Evolutionary conservation across 805 yeast genomes (phyloP).

Genomic region (Pichia ethanolica): DNA sequence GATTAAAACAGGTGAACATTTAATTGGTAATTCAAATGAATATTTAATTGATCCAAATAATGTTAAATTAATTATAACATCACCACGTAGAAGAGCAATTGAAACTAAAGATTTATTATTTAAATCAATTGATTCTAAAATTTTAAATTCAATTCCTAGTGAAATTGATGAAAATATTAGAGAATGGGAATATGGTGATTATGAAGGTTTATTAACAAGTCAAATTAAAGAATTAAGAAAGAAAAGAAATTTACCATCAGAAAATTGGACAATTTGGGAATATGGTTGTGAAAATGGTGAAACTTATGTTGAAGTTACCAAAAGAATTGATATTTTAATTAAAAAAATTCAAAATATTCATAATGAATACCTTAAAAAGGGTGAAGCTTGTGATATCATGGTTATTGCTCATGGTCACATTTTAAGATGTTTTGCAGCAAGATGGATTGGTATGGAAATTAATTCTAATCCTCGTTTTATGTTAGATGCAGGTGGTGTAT

Average conservation of each 20-base stretch:
- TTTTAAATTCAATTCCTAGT: constrained; percentile 35
- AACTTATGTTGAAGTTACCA: constrained; percentile 52
- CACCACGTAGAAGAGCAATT: constrained; percentile 77
- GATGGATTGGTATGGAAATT: constrained; percentile 70
- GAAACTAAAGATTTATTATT: constrained; percentile 65
- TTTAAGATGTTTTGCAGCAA: constrained; percentile 77
- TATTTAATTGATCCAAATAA: constrained; percentile 55
- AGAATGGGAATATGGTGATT: constrained; percentile 97
- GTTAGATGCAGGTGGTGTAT: constrained; percentile 93
- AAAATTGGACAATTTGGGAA: constrained; percentile 74
- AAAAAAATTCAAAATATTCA: constrained; percentile 57
- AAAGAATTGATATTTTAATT: constrained; percentile 67
- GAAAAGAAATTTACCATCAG: constrained; percentile 46
- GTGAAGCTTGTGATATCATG: constrained; percentile 60
- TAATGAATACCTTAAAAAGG: constrained; percentile 39
- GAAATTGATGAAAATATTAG: constrained; percentile 61
- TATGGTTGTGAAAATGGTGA: constrained; percentile 96
- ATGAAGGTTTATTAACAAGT: constrained; percentile 72
- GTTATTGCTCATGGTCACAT: constrained; percentile 94
- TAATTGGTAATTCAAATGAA: constrained; percentile 49
- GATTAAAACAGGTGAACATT: constrained; percentile 59
- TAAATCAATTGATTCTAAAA: constrained; percentile 37
- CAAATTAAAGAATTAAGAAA: constrained; percentile 59
- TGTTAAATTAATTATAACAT: constrained; percentile 59
- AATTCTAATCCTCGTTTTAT: constrained; percentile 67